Conservation (phyloP, 2,329 filamentous ascomycete species). For the Scedosporium dehoogii region DNA sequence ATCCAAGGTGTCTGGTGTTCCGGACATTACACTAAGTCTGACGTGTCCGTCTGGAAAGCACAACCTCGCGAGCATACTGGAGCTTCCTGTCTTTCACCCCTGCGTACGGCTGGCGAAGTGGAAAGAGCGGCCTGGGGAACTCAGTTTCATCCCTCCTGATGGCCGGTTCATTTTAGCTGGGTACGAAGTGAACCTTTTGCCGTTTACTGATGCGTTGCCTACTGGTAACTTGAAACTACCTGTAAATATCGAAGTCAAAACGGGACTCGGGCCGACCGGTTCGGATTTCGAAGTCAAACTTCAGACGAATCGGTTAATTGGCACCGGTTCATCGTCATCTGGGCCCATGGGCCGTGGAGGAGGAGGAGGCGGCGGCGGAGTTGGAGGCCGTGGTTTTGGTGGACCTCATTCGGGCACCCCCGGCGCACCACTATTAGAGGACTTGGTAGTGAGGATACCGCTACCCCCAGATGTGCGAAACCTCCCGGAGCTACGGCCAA, state of each 20-base stretch:
- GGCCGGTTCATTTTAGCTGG: slow-evolving; percentile 87
- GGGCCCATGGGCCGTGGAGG: slow-evolving; percentile 23
- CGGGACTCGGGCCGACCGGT: slow-evolving; percentile 62
- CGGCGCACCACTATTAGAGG: slow-evolving; percentile 57
- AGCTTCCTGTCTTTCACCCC: slow-evolving; percentile 89
- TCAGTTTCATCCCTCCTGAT: slow-evolving; percentile 95
- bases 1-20: slow-evolving; percentile 86
- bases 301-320: slow-evolving; percentile 50
- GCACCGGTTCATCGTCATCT: slow-evolving; percentile 31
- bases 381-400: slow-evolving; percentile 23
- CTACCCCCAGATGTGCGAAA: slow-evolving; percentile 73
- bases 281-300: slow-evolving; percentile 85
- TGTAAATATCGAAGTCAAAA: slow-evolving; percentile 71
- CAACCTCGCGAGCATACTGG: slow-evolving; percentile 63
- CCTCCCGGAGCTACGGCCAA: slow-evolving; percentile 70
- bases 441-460: slow-evolving; percentile 68
- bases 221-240: slow-evolving; percentile 67
- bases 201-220: slow-evolving; percentile 49
- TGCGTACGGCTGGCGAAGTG: slow-evolving; percentile 86
- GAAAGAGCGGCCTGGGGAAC: slow-evolving; percentile 77
- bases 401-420: slow-evolving; percentile 42
- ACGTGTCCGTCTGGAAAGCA: slow-evolving; percentile 74
- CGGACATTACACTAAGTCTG: slow-evolving; percentile 75
- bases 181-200: slow-evolving; percentile 87
- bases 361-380: slow-evolving; percentile 17